A percentile compares a stretch with the other conserved stretches of the same genome.
phyloP scores from a whole-genome alignment of 164 flowering plant genomes.

The Vitis cinerea region DNA sequence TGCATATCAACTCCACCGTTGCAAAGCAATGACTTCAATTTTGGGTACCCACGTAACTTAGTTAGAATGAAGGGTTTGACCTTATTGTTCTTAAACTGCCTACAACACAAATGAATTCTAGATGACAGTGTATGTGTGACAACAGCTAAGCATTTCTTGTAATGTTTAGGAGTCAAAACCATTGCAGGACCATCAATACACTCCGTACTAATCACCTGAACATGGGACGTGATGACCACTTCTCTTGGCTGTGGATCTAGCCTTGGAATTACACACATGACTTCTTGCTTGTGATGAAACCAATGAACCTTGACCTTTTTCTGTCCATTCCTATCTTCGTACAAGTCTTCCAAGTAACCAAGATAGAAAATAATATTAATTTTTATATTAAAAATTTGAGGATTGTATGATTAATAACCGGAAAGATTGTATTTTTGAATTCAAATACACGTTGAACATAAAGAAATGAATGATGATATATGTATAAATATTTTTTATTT shows the following conservation, averaged over 20 bases:
- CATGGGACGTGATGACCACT: slow-evolving; percentile 74
- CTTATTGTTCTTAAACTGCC: slow-evolving; percentile 55
- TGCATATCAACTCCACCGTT: no score
- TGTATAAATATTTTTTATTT: no score
- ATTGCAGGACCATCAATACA: slow-evolving; percentile 76
- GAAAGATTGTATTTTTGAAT: no score
- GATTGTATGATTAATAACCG: no score
- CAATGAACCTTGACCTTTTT: slow-evolving; percentile 81
- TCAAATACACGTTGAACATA: no score
- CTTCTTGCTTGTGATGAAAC: slow-evolving; percentile 75
- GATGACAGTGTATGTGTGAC: slow-evolving; percentile 32
- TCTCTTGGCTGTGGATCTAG: slow-evolving; percentile 62
- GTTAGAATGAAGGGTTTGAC: slow-evolving; percentile 31
- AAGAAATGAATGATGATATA: no score
- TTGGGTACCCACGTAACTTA: no score
- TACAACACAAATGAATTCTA: slow-evolving; percentile 48
- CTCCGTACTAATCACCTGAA: slow-evolving; percentile 78
- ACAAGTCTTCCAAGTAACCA: slow-evolving; percentile 85
- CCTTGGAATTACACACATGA: slow-evolving; percentile 34
- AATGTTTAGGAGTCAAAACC: slow-evolving; percentile 71
- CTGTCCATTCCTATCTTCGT: slow-evolving; percentile 71
- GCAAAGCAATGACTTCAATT: no score
- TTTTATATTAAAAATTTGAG: no score
- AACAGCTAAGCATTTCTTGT: slow-evolving; percentile 50
- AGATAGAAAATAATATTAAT: slow-evolving; percentile 24